Base-by-base conservation (phyloP, 1,139 yeast genomes). In the Saccharomyces hybrid region DNA sequence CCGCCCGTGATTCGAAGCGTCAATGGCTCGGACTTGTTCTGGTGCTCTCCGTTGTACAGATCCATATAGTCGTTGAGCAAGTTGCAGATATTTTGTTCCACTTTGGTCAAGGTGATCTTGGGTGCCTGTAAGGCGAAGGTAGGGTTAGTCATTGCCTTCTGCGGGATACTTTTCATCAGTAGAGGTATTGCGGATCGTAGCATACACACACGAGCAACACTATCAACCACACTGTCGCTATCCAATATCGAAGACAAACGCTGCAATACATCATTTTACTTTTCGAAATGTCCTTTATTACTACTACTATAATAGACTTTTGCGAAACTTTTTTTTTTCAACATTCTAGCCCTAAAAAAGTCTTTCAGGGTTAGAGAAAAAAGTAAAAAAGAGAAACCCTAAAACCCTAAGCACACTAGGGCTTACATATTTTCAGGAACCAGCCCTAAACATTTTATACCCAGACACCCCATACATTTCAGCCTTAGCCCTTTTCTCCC, bases 1-100 rank as follows among this genome's bases (percentile, higher is more conserved):
- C 99, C 99, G 38, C 99, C 99, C 0, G 98, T 91, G 62, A 93
- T 87, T 59, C 99, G 72, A 21, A 91, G 76, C 32, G 80, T 84
- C 24, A 83, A 56, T 2, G 66, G 67, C 38, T 66, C 70, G 9
- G 49, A 6, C 0, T 12, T 24, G 2, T 11, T 14, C 14, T 51
- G 24, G 49, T 61, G 48, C 7, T 46, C 48, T 5, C 52, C 38
- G 50, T 67, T 67, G 50, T 64, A 68, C 8, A 56, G 49, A 7
- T 49, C 53, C 11, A 64, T 62, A 53, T 61, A 66, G 52, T 67
- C 71, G 44, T 61, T 66, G 34, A 68, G 54, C 29, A 67, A 52
- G n/a, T 54, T 50, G 53, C 71, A 68, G 28, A 68, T 62, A 16
- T 60, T 50, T 12, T 55, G 54, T 56, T 68, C 71, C 12, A 55